Evolutionary conservation across 1,284 basidiomycete genomes (phyloP).

Genomic region (Rhodotorula sp.): DNA sequence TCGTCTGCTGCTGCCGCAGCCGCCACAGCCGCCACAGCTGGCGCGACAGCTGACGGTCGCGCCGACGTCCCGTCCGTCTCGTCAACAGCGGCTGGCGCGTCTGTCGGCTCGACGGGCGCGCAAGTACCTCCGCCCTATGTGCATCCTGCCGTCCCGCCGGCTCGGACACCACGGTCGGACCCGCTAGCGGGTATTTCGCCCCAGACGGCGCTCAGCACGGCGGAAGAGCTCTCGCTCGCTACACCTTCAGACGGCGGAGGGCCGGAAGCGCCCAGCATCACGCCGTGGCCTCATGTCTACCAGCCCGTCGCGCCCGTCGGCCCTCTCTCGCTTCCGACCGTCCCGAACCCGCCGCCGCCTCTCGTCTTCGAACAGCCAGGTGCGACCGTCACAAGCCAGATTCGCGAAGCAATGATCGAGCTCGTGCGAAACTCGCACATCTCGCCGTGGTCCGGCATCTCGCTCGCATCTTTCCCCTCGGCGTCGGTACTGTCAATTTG

Average conservation of each 20-base stretch:
- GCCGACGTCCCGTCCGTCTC: too few species aligned
- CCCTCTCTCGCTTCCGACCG: background rate
- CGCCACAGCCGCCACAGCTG: background rate
- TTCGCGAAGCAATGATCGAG: background rate
- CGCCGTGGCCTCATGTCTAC: constrained; percentile 1
- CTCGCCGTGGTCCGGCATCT: background rate
- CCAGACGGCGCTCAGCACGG: background rate
- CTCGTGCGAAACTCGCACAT: background rate
- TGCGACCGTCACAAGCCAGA: background rate
- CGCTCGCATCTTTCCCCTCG: constrained; percentile 1
- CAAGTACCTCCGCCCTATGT: background rate
- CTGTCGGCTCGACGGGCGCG: too few species aligned
- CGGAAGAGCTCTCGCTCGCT: background rate
- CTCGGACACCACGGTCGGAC: too few species aligned
- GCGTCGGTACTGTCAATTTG: background rate
- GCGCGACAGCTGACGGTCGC: too few species aligned
- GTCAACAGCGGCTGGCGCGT: too few species aligned
- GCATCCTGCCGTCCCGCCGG: background rate
- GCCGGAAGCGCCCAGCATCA: background rate
- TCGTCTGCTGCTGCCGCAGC: background rate
- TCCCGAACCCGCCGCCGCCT: background rate
- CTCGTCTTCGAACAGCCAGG: background rate
- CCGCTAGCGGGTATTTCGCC: background rate
- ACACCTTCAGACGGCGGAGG: constrained; percentile 5
- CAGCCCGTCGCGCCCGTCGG: background rate